A percentile compares a stretch with the other conserved stretches of the same genome.
phyloP scores from a whole-genome alignment of 208 protist species.

The Naegleria fowleri region DNA sequence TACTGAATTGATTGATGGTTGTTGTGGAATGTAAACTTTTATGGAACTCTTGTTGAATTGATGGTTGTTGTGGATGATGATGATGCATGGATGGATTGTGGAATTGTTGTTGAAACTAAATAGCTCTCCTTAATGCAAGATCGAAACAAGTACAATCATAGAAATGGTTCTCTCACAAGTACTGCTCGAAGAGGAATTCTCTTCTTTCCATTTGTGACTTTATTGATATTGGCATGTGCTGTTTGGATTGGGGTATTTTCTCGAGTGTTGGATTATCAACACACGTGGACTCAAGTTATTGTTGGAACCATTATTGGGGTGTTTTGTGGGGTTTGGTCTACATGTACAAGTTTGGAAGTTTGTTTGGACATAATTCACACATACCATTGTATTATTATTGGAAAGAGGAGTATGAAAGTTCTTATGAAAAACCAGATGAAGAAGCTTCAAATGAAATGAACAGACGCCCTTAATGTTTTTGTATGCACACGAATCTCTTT shows the following conservation, averaged over 20 bases:
- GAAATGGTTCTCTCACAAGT: neutral
- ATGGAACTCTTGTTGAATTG: too few relatives aligned
- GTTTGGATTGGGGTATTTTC: neutral
- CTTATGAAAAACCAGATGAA: too few relatives aligned
- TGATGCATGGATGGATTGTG: too few relatives aligned
- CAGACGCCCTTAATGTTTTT: too few relatives aligned
- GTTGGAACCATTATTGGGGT: neutral
- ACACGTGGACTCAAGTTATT: neutral
- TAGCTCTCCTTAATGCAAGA: too few relatives aligned
- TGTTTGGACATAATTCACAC: neutral
- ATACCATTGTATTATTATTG: neutral
- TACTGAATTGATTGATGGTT: too few relatives aligned
- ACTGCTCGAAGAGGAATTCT: neutral
- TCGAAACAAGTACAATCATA: neutral
- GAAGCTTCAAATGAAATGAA: too few relatives aligned
- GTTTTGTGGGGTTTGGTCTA: neutral
- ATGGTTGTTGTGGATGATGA: too few relatives aligned
- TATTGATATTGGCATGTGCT: neutral
- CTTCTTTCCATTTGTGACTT: neutral
- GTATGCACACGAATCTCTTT: too few relatives aligned
- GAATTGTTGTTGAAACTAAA: too few relatives aligned
- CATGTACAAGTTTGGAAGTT: neutral
- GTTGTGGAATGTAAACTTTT: too few relatives aligned
- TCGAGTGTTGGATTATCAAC: neutral
- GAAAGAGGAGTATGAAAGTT: neutral